Percentiles rank a stretch among this genome's conserved stretches.
These are phyloP conservation scores for Crithidia bombi DNA, from an alignment of 208 protist species.

Conservation along the genomic window DNA sequence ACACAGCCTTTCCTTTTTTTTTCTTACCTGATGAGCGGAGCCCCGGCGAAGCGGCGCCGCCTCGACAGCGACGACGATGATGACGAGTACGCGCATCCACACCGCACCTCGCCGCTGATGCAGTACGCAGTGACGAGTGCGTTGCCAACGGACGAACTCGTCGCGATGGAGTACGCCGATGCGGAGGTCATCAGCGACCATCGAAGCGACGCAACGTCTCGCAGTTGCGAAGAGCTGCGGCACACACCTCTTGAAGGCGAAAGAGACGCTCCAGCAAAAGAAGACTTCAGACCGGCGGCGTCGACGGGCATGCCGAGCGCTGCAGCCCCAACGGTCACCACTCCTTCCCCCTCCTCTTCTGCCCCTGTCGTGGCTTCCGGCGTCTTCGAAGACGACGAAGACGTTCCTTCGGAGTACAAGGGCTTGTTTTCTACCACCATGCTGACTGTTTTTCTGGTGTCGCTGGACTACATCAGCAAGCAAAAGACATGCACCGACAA, in stretches of 20 bases:
- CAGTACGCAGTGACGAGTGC: conserved; percentile 32
- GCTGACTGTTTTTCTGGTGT: conserved; percentile 50
- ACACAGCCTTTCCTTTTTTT: conserved; percentile 2
- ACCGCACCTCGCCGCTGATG: conserved; percentile 33
- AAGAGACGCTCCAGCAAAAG: too few species aligned
- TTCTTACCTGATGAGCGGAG: conserved; percentile 5
- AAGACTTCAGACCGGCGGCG: too few species aligned
- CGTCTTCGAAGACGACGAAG: conserved; percentile 48
- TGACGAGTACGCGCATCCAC: conserved; percentile 50
- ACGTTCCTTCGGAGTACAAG: conserved; percentile 63
- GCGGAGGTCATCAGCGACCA: neutral
- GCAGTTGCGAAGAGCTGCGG: too few species aligned
- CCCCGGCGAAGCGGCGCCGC: conserved; percentile 31
- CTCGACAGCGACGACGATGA: conserved; percentile 85
- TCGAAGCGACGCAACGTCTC: too few species aligned
- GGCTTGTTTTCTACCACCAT: conserved; percentile 65
- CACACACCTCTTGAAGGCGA: too few species aligned
- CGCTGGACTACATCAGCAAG: conserved; percentile 47
- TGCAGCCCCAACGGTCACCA: too few species aligned
- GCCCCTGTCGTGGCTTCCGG: too few species aligned
- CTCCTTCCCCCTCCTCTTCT: neutral
- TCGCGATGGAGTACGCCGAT: neutral
- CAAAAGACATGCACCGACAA: conserved; percentile 48
- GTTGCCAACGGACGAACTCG: conserved; percentile 28
- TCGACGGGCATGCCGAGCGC: too few species aligned